Conservation (phyloP, 2,329 filamentous ascomycete genomes). For the Exophiala sideris region DNA sequence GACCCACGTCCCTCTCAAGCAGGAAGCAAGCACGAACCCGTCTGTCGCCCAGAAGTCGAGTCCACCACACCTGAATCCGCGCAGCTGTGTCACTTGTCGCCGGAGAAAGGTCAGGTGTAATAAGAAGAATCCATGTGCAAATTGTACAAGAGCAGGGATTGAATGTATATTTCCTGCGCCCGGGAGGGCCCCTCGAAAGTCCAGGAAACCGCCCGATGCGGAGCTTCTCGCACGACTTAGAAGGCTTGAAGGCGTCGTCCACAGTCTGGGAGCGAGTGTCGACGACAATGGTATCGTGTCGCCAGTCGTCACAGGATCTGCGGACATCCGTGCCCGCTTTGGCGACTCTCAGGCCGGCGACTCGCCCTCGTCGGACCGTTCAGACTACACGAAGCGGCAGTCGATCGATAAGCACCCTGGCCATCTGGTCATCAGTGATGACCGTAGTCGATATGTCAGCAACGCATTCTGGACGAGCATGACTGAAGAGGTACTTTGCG, state of each 20-base stretch:
- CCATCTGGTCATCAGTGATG: slow-evolving; percentile 57
- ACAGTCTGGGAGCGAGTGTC: slow-evolving; percentile 52
- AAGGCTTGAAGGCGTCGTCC: slow-evolving; percentile 59
- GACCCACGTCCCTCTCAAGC: background rate
- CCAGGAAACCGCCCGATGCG: slow-evolving; percentile 56
- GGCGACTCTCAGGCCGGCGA: slow-evolving; percentile 9
- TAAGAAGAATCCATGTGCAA: slow-evolving; percentile 47
- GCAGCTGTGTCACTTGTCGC: slow-evolving; percentile 48
- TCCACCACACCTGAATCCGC: slow-evolving; percentile 32
- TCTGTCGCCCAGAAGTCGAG: background rate
- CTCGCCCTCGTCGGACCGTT: slow-evolving; percentile 15
- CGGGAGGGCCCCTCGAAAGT: slow-evolving; percentile 58
- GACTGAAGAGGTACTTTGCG: slow-evolving; percentile 53
- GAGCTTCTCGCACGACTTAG: slow-evolving; percentile 58
- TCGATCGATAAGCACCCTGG: slow-evolving; percentile 51
- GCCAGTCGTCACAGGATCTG: slow-evolving; percentile 10
- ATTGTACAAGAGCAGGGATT: slow-evolving; percentile 49
- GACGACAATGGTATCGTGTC: slow-evolving; percentile 30
- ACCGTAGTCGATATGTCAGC: slow-evolving; percentile 59
- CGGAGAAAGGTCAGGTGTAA: slow-evolving; percentile 49
- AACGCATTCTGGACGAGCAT: slow-evolving; percentile 60
- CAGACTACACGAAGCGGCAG: slow-evolving; percentile 12
- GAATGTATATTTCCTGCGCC: slow-evolving; percentile 63
- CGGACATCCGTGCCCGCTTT: slow-evolving; percentile 17
- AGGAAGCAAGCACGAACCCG: background rate